Conservation (phyloP, 352 stramenopile genomes). For the Globisporangium irregulare region DNA sequence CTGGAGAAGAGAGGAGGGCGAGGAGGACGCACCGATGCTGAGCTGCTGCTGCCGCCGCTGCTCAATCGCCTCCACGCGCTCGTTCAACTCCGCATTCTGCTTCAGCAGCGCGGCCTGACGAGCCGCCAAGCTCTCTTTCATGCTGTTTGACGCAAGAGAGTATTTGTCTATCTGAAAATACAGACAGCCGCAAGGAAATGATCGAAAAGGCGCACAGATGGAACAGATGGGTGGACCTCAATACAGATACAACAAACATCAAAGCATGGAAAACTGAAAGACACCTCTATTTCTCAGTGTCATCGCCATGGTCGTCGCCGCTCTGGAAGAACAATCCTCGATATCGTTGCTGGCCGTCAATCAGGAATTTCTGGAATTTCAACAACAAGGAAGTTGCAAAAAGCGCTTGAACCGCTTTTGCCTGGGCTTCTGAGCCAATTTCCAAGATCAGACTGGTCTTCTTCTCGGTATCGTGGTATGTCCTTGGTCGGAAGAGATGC, state of each 20-base stretch:
- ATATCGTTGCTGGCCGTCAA: constrained; percentile 36
- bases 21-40: constrained; percentile 11
- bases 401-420: constrained; percentile 35
- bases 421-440: constrained; percentile 56
- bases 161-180: background rate
- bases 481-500: constrained; percentile 27
- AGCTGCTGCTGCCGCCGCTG: constrained; percentile 54
- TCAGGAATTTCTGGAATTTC: constrained; percentile 32
- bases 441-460: constrained; percentile 40
- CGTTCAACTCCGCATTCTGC: constrained; percentile 63
- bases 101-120: constrained; percentile 55
- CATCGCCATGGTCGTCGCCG: background rate
- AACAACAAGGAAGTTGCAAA: constrained; percentile 26
- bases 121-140: constrained; percentile 62
- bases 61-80: constrained; percentile 65
- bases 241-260: background rate
- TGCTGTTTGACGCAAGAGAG: constrained; percentile 4
- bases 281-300: background rate
- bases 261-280: background rate
- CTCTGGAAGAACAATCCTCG: constrained; percentile 38
- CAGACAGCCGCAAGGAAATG: background rate
- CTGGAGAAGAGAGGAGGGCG: constrained; percentile 4
- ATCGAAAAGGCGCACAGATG: background rate
- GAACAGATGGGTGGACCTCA: background rate
- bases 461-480: background rate